phyloP scores from a whole-genome alignment of 2,329 filamentous ascomycete genomes.

The Phialophora macrospora region DNA sequence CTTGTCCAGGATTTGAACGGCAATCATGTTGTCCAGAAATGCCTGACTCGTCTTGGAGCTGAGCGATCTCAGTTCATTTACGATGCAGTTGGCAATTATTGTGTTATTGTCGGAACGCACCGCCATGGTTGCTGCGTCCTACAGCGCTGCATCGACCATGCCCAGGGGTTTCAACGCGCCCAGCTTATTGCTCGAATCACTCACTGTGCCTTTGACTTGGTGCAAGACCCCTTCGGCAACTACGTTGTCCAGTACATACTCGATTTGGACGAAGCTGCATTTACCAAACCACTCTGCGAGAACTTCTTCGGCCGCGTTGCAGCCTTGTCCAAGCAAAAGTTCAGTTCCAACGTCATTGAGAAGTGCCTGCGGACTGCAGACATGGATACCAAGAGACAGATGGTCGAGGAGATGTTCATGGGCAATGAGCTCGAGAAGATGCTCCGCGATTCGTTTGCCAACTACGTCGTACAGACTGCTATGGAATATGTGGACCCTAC shows the following conservation, averaged over 20 bases:
- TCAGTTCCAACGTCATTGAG: conserved; percentile 98
- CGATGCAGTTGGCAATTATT: conserved; percentile 84
- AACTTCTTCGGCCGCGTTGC: conserved; percentile 76
- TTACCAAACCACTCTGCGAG: conserved; percentile 85
- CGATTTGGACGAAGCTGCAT: conserved; percentile 83
- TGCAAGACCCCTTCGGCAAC: conserved; percentile 97
- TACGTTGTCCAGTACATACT: conserved; percentile 99
- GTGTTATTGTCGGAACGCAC: conserved; percentile 90
- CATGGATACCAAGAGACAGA: conserved; percentile 72
- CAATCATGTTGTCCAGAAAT: conserved; percentile 99
- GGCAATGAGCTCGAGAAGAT: conserved; percentile 82
- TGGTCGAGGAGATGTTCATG: conserved; percentile 80
- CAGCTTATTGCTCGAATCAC: conserved; percentile 88
- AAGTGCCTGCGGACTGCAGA: conserved; percentile 89
- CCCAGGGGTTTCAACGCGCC: conserved; percentile 84
- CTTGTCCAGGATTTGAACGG: conserved; percentile 97
- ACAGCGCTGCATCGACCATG: conserved; percentile 97
- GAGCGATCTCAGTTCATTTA: conserved; percentile 95
- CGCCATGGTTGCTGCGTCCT: conserved; percentile 97
- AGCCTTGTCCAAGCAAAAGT: conserved; percentile 89
- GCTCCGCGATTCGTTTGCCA: conserved; percentile 89
- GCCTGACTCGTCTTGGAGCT: conserved; percentile 87
- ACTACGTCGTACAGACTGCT: conserved; percentile 97
- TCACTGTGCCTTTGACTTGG: conserved; percentile 80
- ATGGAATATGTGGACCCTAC: conserved; percentile 79